Base-by-base conservation (phyloP, 139 green algal species). In the Microglena sp. region DNA sequence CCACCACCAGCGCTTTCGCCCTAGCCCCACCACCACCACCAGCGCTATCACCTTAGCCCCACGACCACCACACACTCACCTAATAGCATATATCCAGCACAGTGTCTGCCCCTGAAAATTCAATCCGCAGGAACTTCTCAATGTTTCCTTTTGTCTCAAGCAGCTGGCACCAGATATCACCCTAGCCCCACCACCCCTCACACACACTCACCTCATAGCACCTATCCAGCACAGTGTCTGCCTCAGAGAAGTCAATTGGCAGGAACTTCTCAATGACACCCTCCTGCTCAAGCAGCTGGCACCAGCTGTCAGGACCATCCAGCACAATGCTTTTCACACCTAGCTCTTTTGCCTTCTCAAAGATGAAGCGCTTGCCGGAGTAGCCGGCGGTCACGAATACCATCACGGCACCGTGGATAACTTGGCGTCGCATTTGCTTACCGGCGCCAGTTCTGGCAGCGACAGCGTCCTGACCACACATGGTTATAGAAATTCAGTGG, bases 361-460 rank as follows among this genome's bases (percentile, higher is more conserved):
- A 95, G 32, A 96, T 90, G 79, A 96, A 96, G 46, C 86, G 82
- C 76, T 94, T 90, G 43, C 79, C 81, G 5, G 74, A 84, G 77
- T 87, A 87, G 57, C 87, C 87, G 5, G 88, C 86, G 1, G 86
- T 92, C 22, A 96, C 80, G 54, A 93, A 92, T 31, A 92, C 86
- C 5, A 96, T 70, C 1, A 95, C 85, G 0, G 82, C 79, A 57
- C 87, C 88, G 36, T 77, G 73, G 40, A 95, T 78, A 68, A 90
- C 81, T 55, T 83, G 56, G 32, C 87, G 77, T 2, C 88, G 73
- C 70, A 92, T 73, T 26, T 72, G 71, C 32, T 71, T 70, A 30
- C 84, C 87, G 24, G 86, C 75, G 5, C 66, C 8, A 0, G 77
- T 84, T 44, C 75, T 74, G 3, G 31, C 60, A 29, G 22, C 59